Conservation (phyloP, 371 early-diverging fungal genomes). For the Lichtheimia ramosa region DNA sequence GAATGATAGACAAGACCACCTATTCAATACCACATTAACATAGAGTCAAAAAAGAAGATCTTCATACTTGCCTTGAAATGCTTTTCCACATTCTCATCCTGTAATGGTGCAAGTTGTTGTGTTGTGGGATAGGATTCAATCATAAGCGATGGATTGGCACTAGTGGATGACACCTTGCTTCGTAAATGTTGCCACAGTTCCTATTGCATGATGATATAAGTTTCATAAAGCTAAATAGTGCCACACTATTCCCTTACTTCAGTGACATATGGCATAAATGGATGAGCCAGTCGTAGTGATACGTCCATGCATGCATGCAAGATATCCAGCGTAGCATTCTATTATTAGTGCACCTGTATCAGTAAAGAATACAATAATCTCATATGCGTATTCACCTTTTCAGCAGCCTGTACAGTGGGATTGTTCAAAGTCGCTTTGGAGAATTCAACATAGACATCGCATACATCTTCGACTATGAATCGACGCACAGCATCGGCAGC, state of each 20-base stretch:
- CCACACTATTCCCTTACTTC: conserved; percentile 71
- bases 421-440: conserved; percentile 62
- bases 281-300: conserved; percentile 88
- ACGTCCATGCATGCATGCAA: conserved; percentile 80
- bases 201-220: conserved; percentile 22
- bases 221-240: background rate
- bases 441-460: conserved; percentile 95
- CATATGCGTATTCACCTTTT: conserved; percentile 31
- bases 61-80: conserved; percentile 49
- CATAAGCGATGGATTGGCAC: conserved; percentile 52
- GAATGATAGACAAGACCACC: conserved; percentile 57
- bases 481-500: conserved; percentile 85
- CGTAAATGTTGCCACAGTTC: conserved; percentile 64
- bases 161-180: conserved; percentile 15
- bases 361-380: background rate
- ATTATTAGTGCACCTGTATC: background rate
- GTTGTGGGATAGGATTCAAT: conserved; percentile 50
- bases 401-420: conserved; percentile 26
- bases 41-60: no score
- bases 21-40: conserved; percentile 3
- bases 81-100: conserved; percentile 48
- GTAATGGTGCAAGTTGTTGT: conserved; percentile 28
- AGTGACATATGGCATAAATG: conserved; percentile 98
- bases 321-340: conserved; percentile 43
- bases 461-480: conserved; percentile 92